Evolutionary conservation across 257 asterid species (phyloP).

Genomic region (Nicotiana attenuata): DNA sequence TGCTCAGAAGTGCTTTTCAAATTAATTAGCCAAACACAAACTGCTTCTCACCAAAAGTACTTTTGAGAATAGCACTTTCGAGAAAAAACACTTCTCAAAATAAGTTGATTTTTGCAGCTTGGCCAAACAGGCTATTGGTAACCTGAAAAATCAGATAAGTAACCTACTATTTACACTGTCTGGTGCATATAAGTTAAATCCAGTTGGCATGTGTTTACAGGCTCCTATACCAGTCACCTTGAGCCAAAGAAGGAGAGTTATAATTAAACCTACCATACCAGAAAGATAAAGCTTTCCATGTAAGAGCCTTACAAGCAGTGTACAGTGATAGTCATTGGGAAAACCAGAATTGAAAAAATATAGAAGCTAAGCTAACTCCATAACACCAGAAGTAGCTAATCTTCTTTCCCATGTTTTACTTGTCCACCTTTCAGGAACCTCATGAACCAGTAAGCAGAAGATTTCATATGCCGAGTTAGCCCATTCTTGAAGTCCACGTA

Average conservation of each 20-base stretch:
- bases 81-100: no score
- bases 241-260: neutral
- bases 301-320: neutral
- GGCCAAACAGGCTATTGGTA: no score
- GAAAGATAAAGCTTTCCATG: neutral
- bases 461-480: constrained; percentile 35
- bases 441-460: constrained; percentile 53
- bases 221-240: neutral
- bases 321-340: neutral
- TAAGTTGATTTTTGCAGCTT: no score
- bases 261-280: neutral
- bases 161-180: neutral
- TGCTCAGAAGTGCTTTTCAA: no score
- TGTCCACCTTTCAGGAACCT: constrained; percentile 30
- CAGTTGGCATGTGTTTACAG: neutral
- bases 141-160: no score
- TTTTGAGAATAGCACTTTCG: no score
- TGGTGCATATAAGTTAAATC: neutral
- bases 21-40: no score
- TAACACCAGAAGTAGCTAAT: constrained; percentile 15
- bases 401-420: constrained; percentile 25
- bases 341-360: neutral
- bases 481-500: constrained; percentile 42
- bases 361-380: neutral
- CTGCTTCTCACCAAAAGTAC: no score